These are phyloP conservation scores for Neurospora sp. DNA, from an alignment of 2,329 filamentous ascomycete genomes.

Conservation along the genomic window DNA sequence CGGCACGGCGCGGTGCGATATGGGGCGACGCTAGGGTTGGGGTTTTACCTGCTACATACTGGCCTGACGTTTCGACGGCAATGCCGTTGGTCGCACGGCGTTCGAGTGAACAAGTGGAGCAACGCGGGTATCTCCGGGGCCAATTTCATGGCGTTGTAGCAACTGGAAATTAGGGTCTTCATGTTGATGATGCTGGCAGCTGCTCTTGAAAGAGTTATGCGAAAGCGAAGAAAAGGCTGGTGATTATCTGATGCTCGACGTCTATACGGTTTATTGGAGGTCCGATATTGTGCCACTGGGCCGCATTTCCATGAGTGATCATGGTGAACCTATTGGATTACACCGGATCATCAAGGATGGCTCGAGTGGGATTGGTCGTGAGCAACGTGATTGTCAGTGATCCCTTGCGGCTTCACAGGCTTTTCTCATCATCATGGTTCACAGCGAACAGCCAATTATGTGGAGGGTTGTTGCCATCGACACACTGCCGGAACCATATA, in stretches of 20 bases:
- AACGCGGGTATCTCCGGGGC: not conserved
- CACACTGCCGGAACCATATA: not conserved
- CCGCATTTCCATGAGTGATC: not conserved
- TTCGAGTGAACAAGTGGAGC: not conserved
- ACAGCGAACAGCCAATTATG: not conserved
- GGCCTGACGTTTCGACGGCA: not conserved
- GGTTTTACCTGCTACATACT: not conserved
- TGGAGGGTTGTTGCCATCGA: not conserved
- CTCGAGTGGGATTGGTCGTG: not conserved
- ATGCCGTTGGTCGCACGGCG: not conserved
- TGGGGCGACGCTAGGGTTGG: not conserved
- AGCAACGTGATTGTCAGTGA: not conserved
- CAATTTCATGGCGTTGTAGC: not conserved
- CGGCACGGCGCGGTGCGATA: not conserved
- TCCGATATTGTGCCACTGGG: not conserved
- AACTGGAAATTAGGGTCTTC: not conserved
- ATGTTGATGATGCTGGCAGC: not conserved
- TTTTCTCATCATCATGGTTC: not conserved
- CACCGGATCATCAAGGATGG: not conserved
- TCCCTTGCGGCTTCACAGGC: not conserved
- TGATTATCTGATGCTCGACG: not conserved
- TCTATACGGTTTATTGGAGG: not conserved
- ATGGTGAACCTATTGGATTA: not conserved
- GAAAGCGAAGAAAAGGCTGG: not conserved
- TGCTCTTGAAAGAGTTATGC: not conserved